Evolutionary conservation across 441 rosid species (phyloP).

Genomic region (Francoa sonchifolia): DNA sequence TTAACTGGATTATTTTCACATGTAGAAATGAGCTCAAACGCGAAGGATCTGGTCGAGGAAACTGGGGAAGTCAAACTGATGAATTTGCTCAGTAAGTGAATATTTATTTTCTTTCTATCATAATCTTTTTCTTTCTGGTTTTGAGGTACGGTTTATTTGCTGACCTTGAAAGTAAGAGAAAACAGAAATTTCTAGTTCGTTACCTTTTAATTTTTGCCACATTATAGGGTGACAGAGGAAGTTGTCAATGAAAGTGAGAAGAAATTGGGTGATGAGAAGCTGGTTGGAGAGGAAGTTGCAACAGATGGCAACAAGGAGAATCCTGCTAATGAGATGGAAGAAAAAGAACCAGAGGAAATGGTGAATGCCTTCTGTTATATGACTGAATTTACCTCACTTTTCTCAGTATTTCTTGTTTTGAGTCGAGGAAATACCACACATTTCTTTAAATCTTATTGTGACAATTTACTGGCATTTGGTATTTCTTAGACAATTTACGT

Average conservation of each 20-base stretch:
- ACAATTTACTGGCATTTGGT: no score
- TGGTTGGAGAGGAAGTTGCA: constrained; percentile 41
- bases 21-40: constrained; percentile 73
- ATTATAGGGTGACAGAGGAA: constrained; percentile 57
- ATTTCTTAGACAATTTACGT: no score
- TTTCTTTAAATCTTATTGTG: no score
- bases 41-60: constrained; percentile 80
- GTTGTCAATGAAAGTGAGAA: constrained; percentile 43
- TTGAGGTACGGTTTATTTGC: no score
- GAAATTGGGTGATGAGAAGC: constrained; percentile 46
- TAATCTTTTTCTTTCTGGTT: no score
- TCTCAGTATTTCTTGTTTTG: background rate
- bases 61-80: constrained; percentile 76
- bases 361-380: no score
- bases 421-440: no score
- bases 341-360: constrained; percentile 71
- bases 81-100: constrained; percentile 71
- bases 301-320: constrained; percentile 53
- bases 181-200: background rate
- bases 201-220: background rate
- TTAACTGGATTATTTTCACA: no score
- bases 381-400: no score
- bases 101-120: no score
- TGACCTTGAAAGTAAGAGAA: no score
- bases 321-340: constrained; percentile 34